Percentiles rank a stretch among this genome's conserved stretches.
These are phyloP conservation scores for Dorcoceras hygrometricum DNA, from an alignment of 257 asterid genomes.

Conservation along the genomic window DNA sequence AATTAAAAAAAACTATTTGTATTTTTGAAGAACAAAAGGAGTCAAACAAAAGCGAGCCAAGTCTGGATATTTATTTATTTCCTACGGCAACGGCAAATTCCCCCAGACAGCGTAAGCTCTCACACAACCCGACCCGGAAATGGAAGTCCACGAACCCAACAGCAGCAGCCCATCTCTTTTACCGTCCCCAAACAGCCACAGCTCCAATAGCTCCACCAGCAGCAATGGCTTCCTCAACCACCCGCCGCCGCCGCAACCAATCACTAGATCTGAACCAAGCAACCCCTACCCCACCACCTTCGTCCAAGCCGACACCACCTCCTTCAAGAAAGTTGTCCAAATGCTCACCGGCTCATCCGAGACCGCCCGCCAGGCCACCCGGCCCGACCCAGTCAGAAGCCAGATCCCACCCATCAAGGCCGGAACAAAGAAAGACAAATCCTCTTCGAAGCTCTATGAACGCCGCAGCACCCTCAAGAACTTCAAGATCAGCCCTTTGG, in stretches of 20 bases:
- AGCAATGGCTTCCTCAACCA: constrained; percentile 24
- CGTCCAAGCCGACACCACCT: constrained; percentile 62
- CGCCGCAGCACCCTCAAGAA: constrained; percentile 74
- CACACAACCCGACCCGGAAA: not conserved
- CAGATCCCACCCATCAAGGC: constrained; percentile 71
- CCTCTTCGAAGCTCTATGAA: constrained; percentile 72
- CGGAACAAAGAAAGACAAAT: constrained; percentile 63
- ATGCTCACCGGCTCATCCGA: constrained; percentile 56
- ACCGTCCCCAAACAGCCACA: constrained; percentile 27
- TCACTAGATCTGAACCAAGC: constrained; percentile 82
- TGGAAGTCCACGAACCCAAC: not conserved
- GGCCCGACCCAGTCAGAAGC: constrained; percentile 46
- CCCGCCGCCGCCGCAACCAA: not conserved
- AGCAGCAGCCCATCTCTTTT: not conserved
- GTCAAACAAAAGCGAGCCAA: not conserved
- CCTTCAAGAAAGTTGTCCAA: constrained; percentile 58
- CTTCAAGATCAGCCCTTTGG: constrained; percentile 73
- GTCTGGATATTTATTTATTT: not conserved
- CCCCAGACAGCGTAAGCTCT: not conserved
- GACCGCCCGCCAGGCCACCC: constrained; percentile 26
- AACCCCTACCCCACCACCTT: constrained; percentile 89
- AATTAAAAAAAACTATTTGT: too few species aligned
- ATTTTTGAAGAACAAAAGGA: too few species aligned
- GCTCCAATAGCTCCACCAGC: constrained; percentile 30
- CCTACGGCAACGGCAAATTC: not conserved